Evolutionary conservation across 2,329 filamentous ascomycete species (phyloP).

Genomic region (Phaeosphaeria sp.): DNA sequence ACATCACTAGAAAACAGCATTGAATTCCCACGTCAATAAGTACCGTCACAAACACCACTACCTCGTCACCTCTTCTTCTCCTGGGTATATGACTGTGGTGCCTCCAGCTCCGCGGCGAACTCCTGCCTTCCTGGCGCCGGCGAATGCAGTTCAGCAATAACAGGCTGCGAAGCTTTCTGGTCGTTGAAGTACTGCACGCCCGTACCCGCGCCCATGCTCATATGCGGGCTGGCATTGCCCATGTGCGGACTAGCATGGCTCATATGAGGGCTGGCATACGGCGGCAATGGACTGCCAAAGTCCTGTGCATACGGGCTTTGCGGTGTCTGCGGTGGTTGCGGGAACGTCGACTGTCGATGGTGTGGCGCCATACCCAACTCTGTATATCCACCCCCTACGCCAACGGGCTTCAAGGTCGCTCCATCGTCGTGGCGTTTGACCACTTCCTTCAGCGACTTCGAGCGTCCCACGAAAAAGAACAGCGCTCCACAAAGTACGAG

Average conservation of each 20-base stretch:
- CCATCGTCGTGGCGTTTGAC: conserved; percentile 3
- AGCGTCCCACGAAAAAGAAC: conserved; percentile 69
- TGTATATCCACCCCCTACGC: conserved; percentile 1
- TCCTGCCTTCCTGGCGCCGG: conserved; percentile 27
- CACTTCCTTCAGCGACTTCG: conserved; percentile 38
- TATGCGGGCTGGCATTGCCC: not conserved
- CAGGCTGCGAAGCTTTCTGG: conserved; percentile 4
- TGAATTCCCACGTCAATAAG: not conserved
- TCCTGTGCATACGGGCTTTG: not conserved
- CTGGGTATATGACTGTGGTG: conserved; percentile 6
- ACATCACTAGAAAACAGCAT: not conserved
- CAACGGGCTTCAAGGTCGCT: conserved; percentile 1
- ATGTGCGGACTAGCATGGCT: too few relatives aligned
- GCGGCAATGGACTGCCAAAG: conserved; percentile 1
- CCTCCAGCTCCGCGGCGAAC: conserved; percentile 37
- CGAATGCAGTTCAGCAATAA: conserved; percentile 29
- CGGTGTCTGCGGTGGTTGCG: conserved; percentile 2
- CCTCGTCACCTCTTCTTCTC: conserved; percentile 8
- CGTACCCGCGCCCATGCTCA: not conserved
- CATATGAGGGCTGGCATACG: conserved; percentile 1
- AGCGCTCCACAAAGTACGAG: conserved; percentile 66
- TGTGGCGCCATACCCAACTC: not conserved
- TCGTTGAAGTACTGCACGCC: not conserved
- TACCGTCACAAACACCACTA: not conserved
- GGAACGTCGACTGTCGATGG: not conserved